phyloP scores from a whole-genome alignment of 2,329 filamentous ascomycete species.

The Chaetomium sp. region DNA sequence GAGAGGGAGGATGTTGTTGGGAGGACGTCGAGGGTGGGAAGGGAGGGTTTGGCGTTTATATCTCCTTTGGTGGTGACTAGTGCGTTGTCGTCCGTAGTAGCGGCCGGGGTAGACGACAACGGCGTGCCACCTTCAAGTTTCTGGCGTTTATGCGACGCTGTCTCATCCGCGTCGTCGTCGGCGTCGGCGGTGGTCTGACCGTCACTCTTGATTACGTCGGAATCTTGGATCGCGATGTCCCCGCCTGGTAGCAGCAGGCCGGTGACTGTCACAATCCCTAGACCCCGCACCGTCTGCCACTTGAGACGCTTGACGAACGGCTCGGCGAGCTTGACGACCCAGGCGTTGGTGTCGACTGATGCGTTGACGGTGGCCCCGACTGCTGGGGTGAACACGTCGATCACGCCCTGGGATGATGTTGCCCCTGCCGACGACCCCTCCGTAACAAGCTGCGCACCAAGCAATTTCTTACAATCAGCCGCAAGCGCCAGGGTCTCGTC shows the following conservation, averaged over 20 bases:
- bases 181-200: conserved; percentile 15
- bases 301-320: conserved; percentile 77
- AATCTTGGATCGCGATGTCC: conserved; percentile 43
- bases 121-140: conserved; percentile 36
- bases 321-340: conserved; percentile 87
- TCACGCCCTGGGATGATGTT: conserved; percentile 31
- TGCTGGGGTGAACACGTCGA: conserved; percentile 74
- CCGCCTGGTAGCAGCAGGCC: conserved; percentile 47
- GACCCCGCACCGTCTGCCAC: conserved; percentile 88
- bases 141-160: conserved; percentile 42
- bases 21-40: conserved; percentile 49
- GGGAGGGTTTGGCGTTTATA: conserved; percentile 19
- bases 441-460: conserved; percentile 35
- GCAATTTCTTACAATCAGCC: conserved; percentile 67
- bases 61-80: conserved; percentile 18
- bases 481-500: conserved; percentile 76
- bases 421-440: conserved; percentile 11
- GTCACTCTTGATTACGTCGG: conserved; percentile 20
- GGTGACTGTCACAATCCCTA: conserved; percentile 89
- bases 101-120: conserved; percentile 1
- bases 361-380: conserved; percentile 74
- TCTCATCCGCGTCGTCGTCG: conserved; percentile 40
- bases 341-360: conserved; percentile 95
- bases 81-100: neutral
- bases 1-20: conserved; percentile 34